Base-by-base conservation (phyloP, 2,329 filamentous ascomycete species). In the Hypoxylon rubiginosum region DNA sequence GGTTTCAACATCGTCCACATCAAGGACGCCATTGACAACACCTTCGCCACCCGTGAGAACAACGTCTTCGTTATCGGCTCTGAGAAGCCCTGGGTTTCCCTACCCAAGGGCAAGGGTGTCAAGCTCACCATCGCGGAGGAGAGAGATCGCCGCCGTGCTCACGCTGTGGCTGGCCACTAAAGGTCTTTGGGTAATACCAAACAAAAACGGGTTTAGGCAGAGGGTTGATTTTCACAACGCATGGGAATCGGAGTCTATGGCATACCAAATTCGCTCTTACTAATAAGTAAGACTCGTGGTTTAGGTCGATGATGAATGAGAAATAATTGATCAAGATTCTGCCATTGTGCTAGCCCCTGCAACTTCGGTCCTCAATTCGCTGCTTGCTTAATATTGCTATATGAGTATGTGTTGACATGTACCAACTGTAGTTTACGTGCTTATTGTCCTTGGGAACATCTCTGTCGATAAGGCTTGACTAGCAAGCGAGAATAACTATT, bases 91-190 rank as follows among this genome's bases (percentile, higher is more conserved):
- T 99, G 96, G 96, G 91, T 99, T 86, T 97, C 93, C 79, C 91
- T 99, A 82, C 97, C 96, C 84, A 99, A 98, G 93, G 96, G 96
- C 88, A 97, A 97, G 91, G 96, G 96, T 93, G 96, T 99, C 88
- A 97, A 97, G 93, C 93, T 98, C 84, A 91, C 92, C 82, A 98
- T 99, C 81, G 94, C 95, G 77, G 95, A 99, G 89, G 95, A 99
- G 93, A 91, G 95, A 88, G 95, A 99, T 86, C 94, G 95, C 85
- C 93, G 94, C 82, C 92, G 96, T 81, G 93, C 94, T 75, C 75
- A 80, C 74, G 71, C 82, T 72, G 76, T 85, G 71, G 80, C 83
- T 74, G 76, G 80, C 76, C 81, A 86, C 80, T 86, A 88, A 85
- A 75, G 19, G 54, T 41, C 50, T 51, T 63, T 43, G 57, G 58